These are phyloP conservation scores for Dactylonectria macrodidyma DNA, from an alignment of 2,329 filamentous ascomycete genomes.

Conservation along the genomic window DNA sequence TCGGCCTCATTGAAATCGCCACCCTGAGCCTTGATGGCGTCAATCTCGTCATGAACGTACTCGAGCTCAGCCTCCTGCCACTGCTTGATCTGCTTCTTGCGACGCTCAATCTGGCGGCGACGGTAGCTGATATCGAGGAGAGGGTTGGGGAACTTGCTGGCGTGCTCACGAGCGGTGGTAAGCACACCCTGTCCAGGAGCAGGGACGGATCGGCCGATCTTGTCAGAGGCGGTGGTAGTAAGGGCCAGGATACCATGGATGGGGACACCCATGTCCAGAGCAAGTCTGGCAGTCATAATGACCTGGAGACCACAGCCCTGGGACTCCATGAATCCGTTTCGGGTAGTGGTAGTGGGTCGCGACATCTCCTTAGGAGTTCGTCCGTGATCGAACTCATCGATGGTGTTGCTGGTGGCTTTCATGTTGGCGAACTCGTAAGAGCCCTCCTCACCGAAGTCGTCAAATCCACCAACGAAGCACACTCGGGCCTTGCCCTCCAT, in stretches of 20 bases:
- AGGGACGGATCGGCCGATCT: slow-evolving; percentile 97
- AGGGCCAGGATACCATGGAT: slow-evolving; percentile 96
- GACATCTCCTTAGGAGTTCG: slow-evolving; percentile 98
- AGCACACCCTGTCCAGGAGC: slow-evolving; percentile 97
- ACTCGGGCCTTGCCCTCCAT: slow-evolving; percentile 97
- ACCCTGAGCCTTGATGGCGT: slow-evolving; percentile 88
- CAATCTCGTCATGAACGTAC: slow-evolving; percentile 92
- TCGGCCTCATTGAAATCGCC: slow-evolving; percentile 84
- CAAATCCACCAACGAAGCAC: slow-evolving; percentile 98
- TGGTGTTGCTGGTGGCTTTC: slow-evolving; percentile 98
- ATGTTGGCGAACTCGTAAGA: slow-evolving; percentile 99
- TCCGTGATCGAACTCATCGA: slow-evolving; percentile 95
- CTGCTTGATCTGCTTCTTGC: slow-evolving; percentile 93
- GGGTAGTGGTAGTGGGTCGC: slow-evolving; percentile 93
- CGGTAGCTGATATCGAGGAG: slow-evolving; percentile 98
- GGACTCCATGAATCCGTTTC: slow-evolving; percentile 99
- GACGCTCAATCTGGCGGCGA: slow-evolving; percentile 92
- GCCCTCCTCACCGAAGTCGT: slow-evolving; percentile 99
- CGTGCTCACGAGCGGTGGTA: slow-evolving; percentile 92
- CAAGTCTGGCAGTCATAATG: slow-evolving; percentile 97
- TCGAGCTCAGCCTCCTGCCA: slow-evolving; percentile 97
- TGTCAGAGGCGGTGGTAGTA: slow-evolving; percentile 97
- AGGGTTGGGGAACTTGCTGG: slow-evolving; percentile 93
- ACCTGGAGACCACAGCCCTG: slow-evolving; percentile 98
- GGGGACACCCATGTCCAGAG: slow-evolving; percentile 97